A percentile compares a stretch with the other conserved stretches of the same genome.
phyloP scores from a whole-genome alignment of 2,329 filamentous ascomycete genomes.

The Dothideomycetes sp. region DNA sequence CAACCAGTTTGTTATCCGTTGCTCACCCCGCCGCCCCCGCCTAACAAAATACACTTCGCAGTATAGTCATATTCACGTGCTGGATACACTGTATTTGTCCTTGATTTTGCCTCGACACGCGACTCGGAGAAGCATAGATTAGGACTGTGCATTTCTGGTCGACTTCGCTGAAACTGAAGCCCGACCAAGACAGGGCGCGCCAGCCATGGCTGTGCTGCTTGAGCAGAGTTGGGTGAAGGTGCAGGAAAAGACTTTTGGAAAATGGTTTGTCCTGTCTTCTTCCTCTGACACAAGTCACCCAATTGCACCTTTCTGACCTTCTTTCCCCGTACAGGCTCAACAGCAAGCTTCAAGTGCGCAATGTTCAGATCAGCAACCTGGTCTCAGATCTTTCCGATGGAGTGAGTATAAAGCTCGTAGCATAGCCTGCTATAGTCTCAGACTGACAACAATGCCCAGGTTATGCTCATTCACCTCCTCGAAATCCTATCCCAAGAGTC shows the following conservation, averaged over 20 bases:
- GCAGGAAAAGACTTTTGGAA: conserved; percentile 98
- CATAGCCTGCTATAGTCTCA: background rate
- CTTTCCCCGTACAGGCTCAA: conserved; percentile 61
- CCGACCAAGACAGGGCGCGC: conserved; percentile 6
- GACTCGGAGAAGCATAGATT: no score
- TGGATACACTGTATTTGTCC: no score
- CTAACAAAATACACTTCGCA: no score
- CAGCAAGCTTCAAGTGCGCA: conserved; percentile 75
- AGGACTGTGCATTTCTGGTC: no score
- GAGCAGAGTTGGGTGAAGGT: conserved; percentile 63
- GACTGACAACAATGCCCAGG: conserved; percentile 40
- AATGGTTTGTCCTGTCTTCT: conserved; percentile 56
- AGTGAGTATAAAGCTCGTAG: conserved; percentile 47
- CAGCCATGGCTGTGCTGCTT: conserved; percentile 29
- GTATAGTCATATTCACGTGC: no score
- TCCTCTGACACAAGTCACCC: background rate
- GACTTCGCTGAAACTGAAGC: no score
- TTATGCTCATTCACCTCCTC: conserved; percentile 90
- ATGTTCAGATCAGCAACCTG: conserved; percentile 75
- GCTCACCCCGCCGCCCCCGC: no score
- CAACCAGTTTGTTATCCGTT: no score
- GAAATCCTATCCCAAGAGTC: conserved; percentile 93
- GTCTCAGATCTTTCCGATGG: conserved; percentile 87
- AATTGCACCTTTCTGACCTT: background rate
- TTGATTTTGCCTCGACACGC: no score